A percentile compares a stretch with the other conserved stretches of the same genome.
phyloP scores from a whole-genome alignment of 768 basidiomycete species.

The Lactarius sp. region DNA sequence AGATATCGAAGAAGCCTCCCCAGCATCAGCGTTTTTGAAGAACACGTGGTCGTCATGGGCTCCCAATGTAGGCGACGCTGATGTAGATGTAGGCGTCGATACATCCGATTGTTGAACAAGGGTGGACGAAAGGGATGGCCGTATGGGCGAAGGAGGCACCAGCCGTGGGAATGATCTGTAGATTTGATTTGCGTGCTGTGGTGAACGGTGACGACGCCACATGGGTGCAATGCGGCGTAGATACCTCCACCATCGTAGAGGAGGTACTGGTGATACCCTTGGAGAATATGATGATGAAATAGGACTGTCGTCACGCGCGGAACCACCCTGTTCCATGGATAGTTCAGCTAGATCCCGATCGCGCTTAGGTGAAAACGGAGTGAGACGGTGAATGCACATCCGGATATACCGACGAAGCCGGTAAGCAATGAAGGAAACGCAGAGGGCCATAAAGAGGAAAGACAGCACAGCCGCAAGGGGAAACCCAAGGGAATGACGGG shows the following conservation, averaged over 20 bases:
- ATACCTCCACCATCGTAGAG: constrained; percentile 4
- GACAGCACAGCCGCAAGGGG: constrained; percentile 61
- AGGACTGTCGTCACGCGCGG: constrained; percentile 8
- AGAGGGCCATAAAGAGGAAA: constrained; percentile 42
- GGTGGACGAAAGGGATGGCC: constrained; percentile 28
- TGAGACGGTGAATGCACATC: constrained; percentile 33
- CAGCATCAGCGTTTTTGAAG: constrained; percentile 13
- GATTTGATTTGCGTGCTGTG: constrained; percentile 16
- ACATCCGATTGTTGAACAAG: constrained; percentile 13
- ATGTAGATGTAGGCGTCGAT: constrained; percentile 16
- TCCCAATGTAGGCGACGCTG: constrained; percentile 22
- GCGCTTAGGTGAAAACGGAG: constrained; percentile 25
- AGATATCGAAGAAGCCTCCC: constrained; percentile 27
- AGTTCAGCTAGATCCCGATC: constrained; percentile 28
- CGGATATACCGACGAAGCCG: constrained; percentile 58
- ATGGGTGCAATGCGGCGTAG: constrained; percentile 16
- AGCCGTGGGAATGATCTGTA: constrained; percentile 26
- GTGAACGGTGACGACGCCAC: constrained; percentile 21
- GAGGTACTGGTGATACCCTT: constrained; percentile 1
- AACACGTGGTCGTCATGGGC: constrained; percentile 18
- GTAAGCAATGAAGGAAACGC: constrained; percentile 43
- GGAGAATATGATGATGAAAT: constrained; percentile 10
- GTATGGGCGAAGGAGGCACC: constrained; percentile 29
- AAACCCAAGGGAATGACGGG: constrained; percentile 63
- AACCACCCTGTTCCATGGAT: constrained; percentile 33